Evolutionary conservation across 257 asterid genomes (phyloP).

Genomic region (Ehretia macrophylla): DNA sequence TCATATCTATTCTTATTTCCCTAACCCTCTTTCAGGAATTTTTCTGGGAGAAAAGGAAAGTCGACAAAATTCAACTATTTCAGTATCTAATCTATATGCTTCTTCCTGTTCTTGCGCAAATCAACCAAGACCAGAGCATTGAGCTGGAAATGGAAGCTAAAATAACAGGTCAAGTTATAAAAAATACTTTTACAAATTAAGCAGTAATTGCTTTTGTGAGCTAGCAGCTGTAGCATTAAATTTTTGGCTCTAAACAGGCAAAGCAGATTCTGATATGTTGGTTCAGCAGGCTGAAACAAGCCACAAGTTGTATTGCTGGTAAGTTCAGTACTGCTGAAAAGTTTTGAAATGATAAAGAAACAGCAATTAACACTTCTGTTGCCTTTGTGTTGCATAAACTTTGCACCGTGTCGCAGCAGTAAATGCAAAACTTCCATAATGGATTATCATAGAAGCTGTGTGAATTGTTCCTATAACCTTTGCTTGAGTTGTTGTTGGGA

Average conservation of each 20-base stretch:
- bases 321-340: slow-evolving; percentile 25
- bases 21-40: slow-evolving; percentile 47
- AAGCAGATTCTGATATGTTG: slow-evolving; percentile 43
- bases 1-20: slow-evolving; percentile 11
- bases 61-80: slow-evolving; percentile 54
- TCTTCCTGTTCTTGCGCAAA: slow-evolving; percentile 72
- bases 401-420: slow-evolving; percentile 50
- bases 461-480: slow-evolving; percentile 70
- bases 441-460: slow-evolving; percentile 92
- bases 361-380: slow-evolving; percentile 10
- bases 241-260: slow-evolving; percentile 44
- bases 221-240: neutral
- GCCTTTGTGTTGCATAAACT: slow-evolving; percentile 20
- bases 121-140: slow-evolving; percentile 54
- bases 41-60: slow-evolving; percentile 46
- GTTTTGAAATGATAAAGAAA: slow-evolving; percentile 16
- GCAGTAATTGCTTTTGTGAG: neutral
- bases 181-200: neutral
- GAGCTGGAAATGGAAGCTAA: slow-evolving; percentile 76
- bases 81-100: slow-evolving; percentile 65
- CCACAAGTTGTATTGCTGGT: slow-evolving; percentile 55
- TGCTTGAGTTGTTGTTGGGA: slow-evolving; percentile 83
- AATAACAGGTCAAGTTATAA: slow-evolving; percentile 49
- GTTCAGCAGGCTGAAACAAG: slow-evolving; percentile 46
- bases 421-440: slow-evolving; percentile 66